Evolutionary conservation across 192 early-diverging fungal species (phyloP).

Genomic region (Diversispora eburnea): DNA sequence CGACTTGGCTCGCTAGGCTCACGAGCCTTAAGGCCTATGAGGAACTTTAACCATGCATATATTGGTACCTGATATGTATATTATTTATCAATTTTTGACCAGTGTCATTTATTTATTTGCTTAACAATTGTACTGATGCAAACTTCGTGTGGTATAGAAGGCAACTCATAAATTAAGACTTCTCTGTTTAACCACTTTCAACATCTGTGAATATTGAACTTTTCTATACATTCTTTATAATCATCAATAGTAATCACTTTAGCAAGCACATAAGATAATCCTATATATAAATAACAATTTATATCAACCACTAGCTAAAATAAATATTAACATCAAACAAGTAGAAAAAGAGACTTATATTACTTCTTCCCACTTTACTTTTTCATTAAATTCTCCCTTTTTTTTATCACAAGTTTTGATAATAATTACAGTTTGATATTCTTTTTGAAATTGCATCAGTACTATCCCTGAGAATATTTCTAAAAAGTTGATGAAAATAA

Average conservation of each 20-base stretch:
- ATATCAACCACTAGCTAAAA: not conserved
- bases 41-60: too few species aligned
- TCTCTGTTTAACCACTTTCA: slow-evolving; percentile 9
- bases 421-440: slow-evolving; percentile 5
- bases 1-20: too few species aligned
- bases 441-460: slow-evolving; percentile 13
- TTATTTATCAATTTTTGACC: too few species aligned
- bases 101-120: not conserved
- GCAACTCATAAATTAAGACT: slow-evolving; percentile 16
- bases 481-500: slow-evolving; percentile 20
- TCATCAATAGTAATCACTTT: not conserved
- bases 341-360: slow-evolving; percentile 23
- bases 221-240: not conserved
- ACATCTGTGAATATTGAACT: slow-evolving; percentile 3
- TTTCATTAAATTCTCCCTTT: slow-evolving; percentile 15
- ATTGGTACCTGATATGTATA: too few species aligned
- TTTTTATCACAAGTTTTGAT: slow-evolving; percentile 14
- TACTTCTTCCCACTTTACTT: slow-evolving; percentile 18
- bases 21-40: too few species aligned
- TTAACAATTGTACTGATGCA: not conserved
- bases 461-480: not conserved
- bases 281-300: slow-evolving; percentile 23
- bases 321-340: not conserved
- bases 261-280: slow-evolving; percentile 9
- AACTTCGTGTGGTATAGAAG: slow-evolving; percentile 21